Evolutionary conservation across 345 rosid species (phyloP), one percentile per base, ranked within the genome.

Genomic region (Mangifera indica): DNA sequence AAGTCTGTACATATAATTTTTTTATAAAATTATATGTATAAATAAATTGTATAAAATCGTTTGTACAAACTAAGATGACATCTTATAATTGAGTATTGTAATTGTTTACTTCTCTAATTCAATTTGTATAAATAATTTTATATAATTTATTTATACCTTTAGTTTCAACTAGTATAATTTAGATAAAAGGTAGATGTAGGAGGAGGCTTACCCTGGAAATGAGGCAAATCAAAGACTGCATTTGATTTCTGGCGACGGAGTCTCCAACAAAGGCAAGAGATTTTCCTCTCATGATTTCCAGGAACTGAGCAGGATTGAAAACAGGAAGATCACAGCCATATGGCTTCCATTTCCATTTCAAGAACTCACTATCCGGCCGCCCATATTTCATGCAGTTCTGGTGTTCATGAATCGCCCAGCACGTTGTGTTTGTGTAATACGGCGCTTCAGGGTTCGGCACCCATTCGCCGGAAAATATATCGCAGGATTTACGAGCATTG

Each of bases 321-420:
- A 85, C 66, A 3, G 94, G 91, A 40, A 93, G 77, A 59, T 76
- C 89, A 7, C 97, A 94, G 0, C 85, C 95, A 58, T 87, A 77
- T 0, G 98, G 97, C 71, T 81, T 87, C 98, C 98, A 93, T 52
- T 84, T 85, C 98, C 97, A 93, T 66, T 84, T 80, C 81, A 86
- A 69, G 76, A 88, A 94, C 22, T 80, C 97, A 0, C 77, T 21
- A 49, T 94, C 98, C 0, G 93, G 95, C 57, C 93, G 80, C 22
- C 97, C 98, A 65, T 90, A 90, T 77, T 84, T 94, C 86, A 90
- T 85, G 85, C 98, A 94, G 77, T 94, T 92, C 73, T 94, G 98
- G 67, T 94, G 92, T 77, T 92, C 95, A n/a, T 94, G 97, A 59
- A 94, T 94, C 0, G 97, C 97, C 95, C 97, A 90, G 46, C 98